Evolutionary conservation across 768 basidiomycete species (phyloP).

Genomic region (Lentinus tigrinus): DNA sequence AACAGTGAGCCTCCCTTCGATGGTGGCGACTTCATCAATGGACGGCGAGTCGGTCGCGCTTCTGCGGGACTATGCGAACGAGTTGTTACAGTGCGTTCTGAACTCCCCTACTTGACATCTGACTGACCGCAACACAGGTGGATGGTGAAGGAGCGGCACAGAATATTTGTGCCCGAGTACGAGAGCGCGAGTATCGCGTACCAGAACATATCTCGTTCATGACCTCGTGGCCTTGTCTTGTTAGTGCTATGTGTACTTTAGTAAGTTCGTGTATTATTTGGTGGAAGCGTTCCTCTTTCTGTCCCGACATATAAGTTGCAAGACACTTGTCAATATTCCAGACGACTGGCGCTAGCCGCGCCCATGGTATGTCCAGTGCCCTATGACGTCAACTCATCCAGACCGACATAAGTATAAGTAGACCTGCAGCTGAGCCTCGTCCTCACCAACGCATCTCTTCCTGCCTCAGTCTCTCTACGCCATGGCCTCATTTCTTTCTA

Average conservation of each 20-base stretch:
- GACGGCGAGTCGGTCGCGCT: slow-evolving; percentile 83
- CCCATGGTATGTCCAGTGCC: too few relatives aligned
- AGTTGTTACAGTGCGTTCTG: slow-evolving; percentile 71
- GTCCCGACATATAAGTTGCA: too few relatives aligned
- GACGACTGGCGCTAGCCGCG: too few relatives aligned
- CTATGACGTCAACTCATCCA: slow-evolving; percentile 10
- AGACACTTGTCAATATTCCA: too few relatives aligned
- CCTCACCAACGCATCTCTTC: too few relatives aligned
- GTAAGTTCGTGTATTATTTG: too few relatives aligned
- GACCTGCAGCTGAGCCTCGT: neutral
- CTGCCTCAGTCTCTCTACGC: too few relatives aligned
- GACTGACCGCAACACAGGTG: slow-evolving; percentile 45
- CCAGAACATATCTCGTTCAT: slow-evolving; percentile 80
- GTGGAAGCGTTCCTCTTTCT: too few relatives aligned
- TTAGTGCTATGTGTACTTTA: too few relatives aligned
- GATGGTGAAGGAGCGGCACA: slow-evolving; percentile 72
- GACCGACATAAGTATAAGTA: neutral
- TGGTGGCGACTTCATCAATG: slow-evolving; percentile 87
- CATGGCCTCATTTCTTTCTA: slow-evolving; percentile 51
- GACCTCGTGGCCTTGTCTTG: too few relatives aligned
- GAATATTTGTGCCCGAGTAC: slow-evolving; percentile 78
- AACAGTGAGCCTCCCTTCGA: slow-evolving; percentile 86
- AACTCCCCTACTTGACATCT: neutral
- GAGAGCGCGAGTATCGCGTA: slow-evolving; percentile 74
- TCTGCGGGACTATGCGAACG: slow-evolving; percentile 86